Base-by-base conservation (phyloP, 176 grass and related monocot genomes). In the Carex myosuroides region DNA sequence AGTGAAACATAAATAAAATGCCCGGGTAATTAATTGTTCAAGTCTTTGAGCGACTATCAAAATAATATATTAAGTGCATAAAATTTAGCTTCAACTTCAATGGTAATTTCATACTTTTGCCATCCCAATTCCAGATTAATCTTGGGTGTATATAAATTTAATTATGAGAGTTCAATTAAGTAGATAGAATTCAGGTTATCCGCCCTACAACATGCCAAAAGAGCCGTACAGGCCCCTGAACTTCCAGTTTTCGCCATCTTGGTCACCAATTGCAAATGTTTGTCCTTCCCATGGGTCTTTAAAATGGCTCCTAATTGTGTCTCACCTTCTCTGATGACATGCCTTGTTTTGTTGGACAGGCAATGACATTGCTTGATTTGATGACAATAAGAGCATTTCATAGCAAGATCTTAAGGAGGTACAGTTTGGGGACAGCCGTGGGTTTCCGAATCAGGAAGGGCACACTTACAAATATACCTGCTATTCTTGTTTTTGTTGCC, bases 321-420 rank as follows among this genome's bases (percentile, higher is more conserved):
- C 44, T 52, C n/a, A 74, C 20, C 44, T 74, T 26, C 46, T 53
- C 71, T 54, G 21, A 75, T 76, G 22, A 64, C 13, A 21, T 16
- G 12, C 39, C 60, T 50, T 64, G 60, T 50, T 67, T 82, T 55
- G 4, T 52, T 64, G 37, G 14, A 22, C 50, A 82, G 86, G 93
- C 96, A 64, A 93, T 88, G 13, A 99, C 92, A 67, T 89, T 99
- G 85, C 96, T 99, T 84, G 96, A 99, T 20, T 82, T 99, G 85
- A 95, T 99, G 96, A 99, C 96, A 72, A 90, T 99, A 85, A 93
- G 96, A 81, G 96, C 96, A 80, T 99, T 99, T 85, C 96, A 99
- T 79, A 99, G 96, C 89, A 93, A 95, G 88, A 95, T 99, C 64
- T 83, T 99, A 64, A 83, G 93, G 22, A 83, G 96, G 69, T 99